Percentiles rank a stretch among this genome's conserved stretches.
These are phyloP conservation scores for Eucalyptus curtisii DNA, from an alignment of 345 rosid genomes.

Conservation along the genomic window DNA sequence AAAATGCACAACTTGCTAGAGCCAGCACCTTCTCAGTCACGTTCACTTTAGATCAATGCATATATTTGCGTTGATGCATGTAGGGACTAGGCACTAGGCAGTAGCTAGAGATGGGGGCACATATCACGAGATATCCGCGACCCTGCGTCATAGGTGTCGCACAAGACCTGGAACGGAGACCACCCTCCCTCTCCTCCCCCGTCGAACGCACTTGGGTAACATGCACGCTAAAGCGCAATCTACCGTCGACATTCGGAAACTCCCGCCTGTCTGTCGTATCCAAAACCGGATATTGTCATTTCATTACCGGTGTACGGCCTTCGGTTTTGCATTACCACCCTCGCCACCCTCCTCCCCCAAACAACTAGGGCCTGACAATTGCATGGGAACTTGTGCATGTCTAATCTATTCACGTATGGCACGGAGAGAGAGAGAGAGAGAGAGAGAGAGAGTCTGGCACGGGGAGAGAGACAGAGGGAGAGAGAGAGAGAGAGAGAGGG, in stretches of 20 bases:
- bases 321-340: neutral
- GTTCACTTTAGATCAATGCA: neutral
- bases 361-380: neutral
- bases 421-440: neutral
- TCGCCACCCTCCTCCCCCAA: neutral
- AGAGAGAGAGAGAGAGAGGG: no score
- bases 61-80: neutral
- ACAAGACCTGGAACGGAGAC: neutral
- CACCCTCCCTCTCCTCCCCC: no score
- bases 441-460: neutral
- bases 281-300: neutral
- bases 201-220: neutral
- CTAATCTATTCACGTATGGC: neutral
- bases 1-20: neutral
- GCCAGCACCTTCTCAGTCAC: neutral
- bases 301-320: neutral
- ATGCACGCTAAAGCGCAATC: neutral
- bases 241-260: neutral
- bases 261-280: neutral
- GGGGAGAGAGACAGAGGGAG: neutral
- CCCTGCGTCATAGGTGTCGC: neutral
- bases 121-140: neutral
- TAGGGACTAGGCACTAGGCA: neutral
- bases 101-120: neutral
- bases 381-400: neutral